Percentiles rank a stretch among this genome's conserved stretches.
phyloP scores from a whole-genome alignment of 176 grass and related monocot genomes.

The Pontederia crassipes region DNA sequence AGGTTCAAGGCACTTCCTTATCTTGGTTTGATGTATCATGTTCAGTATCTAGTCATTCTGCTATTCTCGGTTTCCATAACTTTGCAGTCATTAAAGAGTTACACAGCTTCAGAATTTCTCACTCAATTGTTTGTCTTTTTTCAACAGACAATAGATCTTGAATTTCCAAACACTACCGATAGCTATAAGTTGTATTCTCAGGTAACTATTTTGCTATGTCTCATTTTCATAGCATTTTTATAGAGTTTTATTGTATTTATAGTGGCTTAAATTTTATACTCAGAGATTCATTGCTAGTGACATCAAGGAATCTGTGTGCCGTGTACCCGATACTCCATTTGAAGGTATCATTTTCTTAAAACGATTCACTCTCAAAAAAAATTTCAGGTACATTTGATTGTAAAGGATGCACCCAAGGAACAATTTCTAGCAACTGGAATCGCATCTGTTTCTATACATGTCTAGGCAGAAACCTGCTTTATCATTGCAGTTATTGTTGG shows the following conservation, averaged over 20 bases:
- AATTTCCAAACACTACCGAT: conserved; percentile 86
- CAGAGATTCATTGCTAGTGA: conserved; percentile 97
- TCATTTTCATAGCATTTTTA: neutral
- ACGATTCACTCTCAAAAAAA: too few relatives aligned
- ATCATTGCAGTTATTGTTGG: too few relatives aligned
- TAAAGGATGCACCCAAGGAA: neutral
- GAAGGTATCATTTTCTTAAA: conserved; percentile 53
- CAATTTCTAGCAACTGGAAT: too few relatives aligned
- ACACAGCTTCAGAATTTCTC: neutral
- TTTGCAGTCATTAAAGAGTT: neutral
- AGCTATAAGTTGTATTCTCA: conserved; percentile 83
- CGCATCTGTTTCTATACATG: too few relatives aligned
- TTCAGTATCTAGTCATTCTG: too few relatives aligned
- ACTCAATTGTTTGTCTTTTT: neutral
- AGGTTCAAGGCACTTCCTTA: neutral
- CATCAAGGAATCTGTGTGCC: conserved; percentile 90
- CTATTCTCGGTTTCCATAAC: too few relatives aligned
- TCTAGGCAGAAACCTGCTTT: too few relatives aligned
- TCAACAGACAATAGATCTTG: conserved; percentile 74
- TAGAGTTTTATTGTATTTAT: conserved; percentile 12
- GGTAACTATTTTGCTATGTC: conserved; percentile 34
- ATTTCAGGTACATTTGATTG: neutral
- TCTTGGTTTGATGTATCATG: too few relatives aligned
- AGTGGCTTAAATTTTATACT: conserved; percentile 3
- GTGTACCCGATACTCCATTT: conserved; percentile 90